A percentile compares a stretch with the other conserved stretches of the same genome.
Conservation (phyloP, 164 flowering plant species). For the Vitis cinerea region DNA sequence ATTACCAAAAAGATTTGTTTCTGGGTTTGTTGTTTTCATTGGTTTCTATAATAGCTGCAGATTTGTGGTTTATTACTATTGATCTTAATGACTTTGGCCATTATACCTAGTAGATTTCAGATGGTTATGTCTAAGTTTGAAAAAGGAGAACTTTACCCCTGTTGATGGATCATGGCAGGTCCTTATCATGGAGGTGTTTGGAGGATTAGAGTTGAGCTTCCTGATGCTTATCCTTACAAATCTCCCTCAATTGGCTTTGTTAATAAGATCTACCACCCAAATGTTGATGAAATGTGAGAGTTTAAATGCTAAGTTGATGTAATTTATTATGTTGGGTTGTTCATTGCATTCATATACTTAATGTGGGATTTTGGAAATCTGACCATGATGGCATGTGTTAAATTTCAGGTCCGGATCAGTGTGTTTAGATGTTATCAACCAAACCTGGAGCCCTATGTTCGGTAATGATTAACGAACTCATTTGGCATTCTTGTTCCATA, state of each 20-base stretch:
- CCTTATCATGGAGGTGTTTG: conserved; percentile 91
- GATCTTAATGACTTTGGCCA: conserved; percentile 8
- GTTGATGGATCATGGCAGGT: conserved; percentile 46
- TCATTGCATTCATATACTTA: not conserved
- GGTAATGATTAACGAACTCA: conserved; percentile 40
- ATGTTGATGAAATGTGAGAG: conserved; percentile 94
- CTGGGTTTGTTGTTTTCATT: not conserved
- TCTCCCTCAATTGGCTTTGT: conserved; percentile 98
- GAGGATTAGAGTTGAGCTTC: conserved; percentile 90
- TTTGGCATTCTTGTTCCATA: not conserved
- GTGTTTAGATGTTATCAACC: conserved; percentile 94
- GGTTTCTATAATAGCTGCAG: conserved; percentile 2
- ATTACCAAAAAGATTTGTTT: too few species aligned
- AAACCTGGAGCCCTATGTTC: conserved; percentile 99
- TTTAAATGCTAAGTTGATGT: not conserved
- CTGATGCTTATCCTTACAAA: conserved; percentile 97
- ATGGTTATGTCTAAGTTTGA: not conserved
- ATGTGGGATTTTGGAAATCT: conserved; percentile 6
- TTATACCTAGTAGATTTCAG: not conserved
- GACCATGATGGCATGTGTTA: conserved; percentile 7
- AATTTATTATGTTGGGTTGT: not conserved
- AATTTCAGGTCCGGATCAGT: conserved; percentile 94
- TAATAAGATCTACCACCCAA: conserved; percentile 94
- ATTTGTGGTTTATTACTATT: conserved; percentile 14
- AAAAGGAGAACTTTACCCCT: not conserved